Conservation (phyloP, 225 moss, liverwort and hornwort genomes). For the Pleurozium schreberi region DNA sequence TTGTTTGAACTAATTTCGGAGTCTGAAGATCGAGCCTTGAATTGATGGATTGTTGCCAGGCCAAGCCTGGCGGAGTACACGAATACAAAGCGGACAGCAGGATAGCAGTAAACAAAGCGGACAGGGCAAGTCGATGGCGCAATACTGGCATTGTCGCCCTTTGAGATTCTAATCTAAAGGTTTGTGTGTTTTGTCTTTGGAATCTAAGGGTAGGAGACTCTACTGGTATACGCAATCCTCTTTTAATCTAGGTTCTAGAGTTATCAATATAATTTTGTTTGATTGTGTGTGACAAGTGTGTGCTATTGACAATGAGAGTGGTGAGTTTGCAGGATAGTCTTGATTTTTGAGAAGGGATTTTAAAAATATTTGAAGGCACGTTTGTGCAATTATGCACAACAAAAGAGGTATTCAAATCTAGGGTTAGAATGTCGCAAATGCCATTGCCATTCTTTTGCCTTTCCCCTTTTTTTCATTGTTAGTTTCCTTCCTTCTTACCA, state of each 20-base stretch:
- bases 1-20: background rate
- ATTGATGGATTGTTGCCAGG: constrained; percentile 57
- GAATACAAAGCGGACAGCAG: background rate
- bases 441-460: too few species aligned
- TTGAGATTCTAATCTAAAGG: constrained; percentile 50
- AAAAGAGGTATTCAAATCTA: background rate
- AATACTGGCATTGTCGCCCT: constrained; percentile 50
- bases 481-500: too few species aligned
- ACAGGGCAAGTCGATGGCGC: constrained; percentile 33
- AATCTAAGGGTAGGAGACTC: background rate
- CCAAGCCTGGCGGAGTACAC: constrained; percentile 22
- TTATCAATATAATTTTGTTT: background rate
- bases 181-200: background rate
- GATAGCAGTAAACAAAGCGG: background rate
- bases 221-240: background rate
- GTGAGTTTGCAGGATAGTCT: background rate
- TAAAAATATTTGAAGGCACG: background rate
- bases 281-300: background rate
- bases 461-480: too few species aligned
- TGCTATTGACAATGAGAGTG: background rate
- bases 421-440: too few species aligned
- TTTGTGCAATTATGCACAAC: background rate
- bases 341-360: background rate
- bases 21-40: background rate
- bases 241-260: background rate